Conservation (phyloP, 1,284 basidiomycete genomes). For the Trichosporon sp. region DNA sequence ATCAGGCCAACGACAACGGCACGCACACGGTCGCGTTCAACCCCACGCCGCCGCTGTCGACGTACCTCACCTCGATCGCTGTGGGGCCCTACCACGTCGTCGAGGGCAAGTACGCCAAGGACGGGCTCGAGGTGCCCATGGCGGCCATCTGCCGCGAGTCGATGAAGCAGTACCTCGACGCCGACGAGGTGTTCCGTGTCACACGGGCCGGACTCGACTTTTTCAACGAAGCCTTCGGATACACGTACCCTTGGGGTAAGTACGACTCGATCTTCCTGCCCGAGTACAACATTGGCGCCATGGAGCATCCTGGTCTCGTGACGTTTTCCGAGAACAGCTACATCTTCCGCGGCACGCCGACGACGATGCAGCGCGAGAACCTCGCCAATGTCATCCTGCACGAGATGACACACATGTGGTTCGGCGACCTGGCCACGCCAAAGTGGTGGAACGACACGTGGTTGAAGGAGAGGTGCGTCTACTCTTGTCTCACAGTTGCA, state of each 20-base stretch:
- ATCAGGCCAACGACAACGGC: background rate
- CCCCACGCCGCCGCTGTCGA: constrained; percentile 9
- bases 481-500: background rate
- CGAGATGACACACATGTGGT: constrained; percentile 16
- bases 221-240: constrained; percentile 6
- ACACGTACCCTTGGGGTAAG: constrained; percentile 14
- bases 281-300: constrained; percentile 15
- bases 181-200: constrained; percentile 10
- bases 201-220: constrained; percentile 9
- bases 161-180: constrained; percentile 10
- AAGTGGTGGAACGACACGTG: constrained; percentile 13
- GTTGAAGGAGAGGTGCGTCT: constrained; percentile 9
- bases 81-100: constrained; percentile 10
- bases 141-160: constrained; percentile 8
- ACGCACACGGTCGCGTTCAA: constrained; percentile 1
- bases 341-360: constrained; percentile 12
- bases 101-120: background rate
- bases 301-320: constrained; percentile 13
- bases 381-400: constrained; percentile 8
- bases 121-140: background rate
- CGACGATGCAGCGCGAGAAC: constrained; percentile 1
- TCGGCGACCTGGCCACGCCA: constrained; percentile 7
- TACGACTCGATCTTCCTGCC: constrained; percentile 15
- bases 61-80: constrained; percentile 8
- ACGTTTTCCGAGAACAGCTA: constrained; percentile 8